These are phyloP conservation scores for Tricholoma flavovirens DNA, from an alignment of 768 basidiomycete species.

Conservation along the genomic window DNA sequence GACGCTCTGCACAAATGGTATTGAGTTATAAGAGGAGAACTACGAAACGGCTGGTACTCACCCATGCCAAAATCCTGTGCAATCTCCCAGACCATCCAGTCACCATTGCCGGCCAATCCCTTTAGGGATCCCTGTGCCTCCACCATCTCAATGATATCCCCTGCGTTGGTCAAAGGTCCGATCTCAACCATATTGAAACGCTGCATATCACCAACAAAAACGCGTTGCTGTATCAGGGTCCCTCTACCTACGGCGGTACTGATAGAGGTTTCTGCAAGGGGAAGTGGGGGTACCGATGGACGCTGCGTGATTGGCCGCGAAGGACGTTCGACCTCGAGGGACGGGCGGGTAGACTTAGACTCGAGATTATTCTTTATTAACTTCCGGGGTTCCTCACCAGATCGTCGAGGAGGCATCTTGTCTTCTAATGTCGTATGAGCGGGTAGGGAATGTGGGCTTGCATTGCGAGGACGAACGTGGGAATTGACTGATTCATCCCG, in stretches of 20 bases:
- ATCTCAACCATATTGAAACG: slow-evolving; percentile 73
- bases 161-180: slow-evolving; percentile 56
- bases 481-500: slow-evolving; percentile 14
- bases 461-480: neutral
- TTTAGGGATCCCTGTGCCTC: slow-evolving; percentile 62
- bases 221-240: slow-evolving; percentile 51
- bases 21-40: slow-evolving; percentile 7
- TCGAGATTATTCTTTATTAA: slow-evolving; percentile 11
- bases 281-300: slow-evolving; percentile 34
- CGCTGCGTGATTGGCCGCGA: slow-evolving; percentile 19
- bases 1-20: slow-evolving; percentile 61
- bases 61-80: slow-evolving; percentile 93
- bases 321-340: slow-evolving; percentile 19
- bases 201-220: slow-evolving; percentile 77
- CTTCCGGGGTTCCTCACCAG: slow-evolving; percentile 15
- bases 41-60: slow-evolving; percentile 29
- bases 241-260: slow-evolving; percentile 23
- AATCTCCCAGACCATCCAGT: slow-evolving; percentile 89
- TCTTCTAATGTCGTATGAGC: slow-evolving; percentile 14
- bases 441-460: slow-evolving; percentile 14
- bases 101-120: slow-evolving; percentile 50
- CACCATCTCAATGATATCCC: slow-evolving; percentile 65
- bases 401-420: slow-evolving; percentile 8
- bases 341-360: slow-evolving; percentile 16
- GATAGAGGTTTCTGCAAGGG: slow-evolving; percentile 28